Base-by-base conservation (phyloP, 2,329 filamentous ascomycete species). In the Passalora sequoiae region DNA sequence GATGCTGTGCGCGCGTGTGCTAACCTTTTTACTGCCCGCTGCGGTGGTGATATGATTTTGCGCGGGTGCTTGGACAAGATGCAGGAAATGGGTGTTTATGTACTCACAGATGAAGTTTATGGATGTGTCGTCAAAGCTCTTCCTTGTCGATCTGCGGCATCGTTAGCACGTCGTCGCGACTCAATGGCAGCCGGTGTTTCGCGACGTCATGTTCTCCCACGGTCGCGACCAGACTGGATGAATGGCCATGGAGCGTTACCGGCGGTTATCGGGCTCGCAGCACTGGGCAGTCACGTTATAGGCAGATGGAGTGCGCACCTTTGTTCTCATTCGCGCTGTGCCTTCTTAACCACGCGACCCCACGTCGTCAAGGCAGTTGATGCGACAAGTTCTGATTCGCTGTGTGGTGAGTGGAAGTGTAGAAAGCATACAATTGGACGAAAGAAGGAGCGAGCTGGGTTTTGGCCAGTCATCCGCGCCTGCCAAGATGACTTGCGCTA, bases 141-240 rank as follows among this genome's bases (percentile, higher is more conserved):
- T 36, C 38, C 32, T 15, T 19, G 8, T 31, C 15, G 42, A 39
- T 24, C 38, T 46, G 35, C 39, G 20, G 27, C 30, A 27, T 29
- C 40, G 40, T 47, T 36, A 47, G 44, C 44, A 43, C 36, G 39
- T 41, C 40, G 32, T 38, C n/a, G 39, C 38, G 44, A 38, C 20
- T 38, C 35, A 47, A 43, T 39, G 44, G n/a, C n/a, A n/a, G n/a
- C n/a, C n/a, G n/a, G n/a, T n/a, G n/a, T n/a, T n/a, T n/a, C 27
- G 33, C 35, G 32, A 39, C 42, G 46, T 43, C 17, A 32, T 30
- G 10, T 41, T 36, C 24, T 36, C 33, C 24, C 16, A 3, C 21
- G 30, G 19, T 27, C 29, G 28, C 27, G 31, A 24, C 30, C 13
- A 8, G 27, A 28, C 28, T 19, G 38, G 17, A 30, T 27, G 38